These are phyloP conservation scores for Gynandropsis gynandra DNA, from an alignment of 345 rosid genomes.

Conservation along the genomic window DNA sequence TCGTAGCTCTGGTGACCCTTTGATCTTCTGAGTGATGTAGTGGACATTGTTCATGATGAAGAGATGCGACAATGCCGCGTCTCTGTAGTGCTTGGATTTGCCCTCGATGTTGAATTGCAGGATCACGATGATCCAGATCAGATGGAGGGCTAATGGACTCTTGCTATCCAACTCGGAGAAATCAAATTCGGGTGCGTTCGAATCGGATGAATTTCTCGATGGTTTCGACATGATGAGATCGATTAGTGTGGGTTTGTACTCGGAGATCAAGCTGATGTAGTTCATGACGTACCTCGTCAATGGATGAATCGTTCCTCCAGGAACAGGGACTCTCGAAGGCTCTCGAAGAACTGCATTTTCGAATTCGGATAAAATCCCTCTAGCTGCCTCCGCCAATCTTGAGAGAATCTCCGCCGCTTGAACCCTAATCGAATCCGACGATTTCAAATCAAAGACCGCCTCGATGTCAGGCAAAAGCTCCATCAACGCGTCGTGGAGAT, in stretches of 20 bases:
- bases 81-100: conserved; percentile 75
- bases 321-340: conserved; percentile 73
- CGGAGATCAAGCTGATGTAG: conserved; percentile 88
- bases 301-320: conserved; percentile 94
- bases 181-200: conserved; percentile 68
- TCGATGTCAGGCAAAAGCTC: conserved; percentile 79
- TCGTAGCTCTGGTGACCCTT: conserved; percentile 67
- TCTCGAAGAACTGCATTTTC: conserved; percentile 80
- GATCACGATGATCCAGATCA: conserved; percentile 87
- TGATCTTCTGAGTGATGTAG: conserved; percentile 78
- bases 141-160: conserved; percentile 67
- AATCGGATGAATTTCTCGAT: conserved; percentile 66
- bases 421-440: conserved; percentile 64
- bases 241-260: conserved; percentile 73
- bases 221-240: conserved; percentile 90
- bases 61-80: conserved; percentile 60
- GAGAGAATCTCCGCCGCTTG: conserved; percentile 94
- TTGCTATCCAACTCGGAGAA: conserved; percentile 65
- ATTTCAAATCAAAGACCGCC: conserved; percentile 64
- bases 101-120: conserved; percentile 78
- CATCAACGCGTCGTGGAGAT: conserved; percentile 75
- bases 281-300: conserved; percentile 97
- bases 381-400: conserved; percentile 81
- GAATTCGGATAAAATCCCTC: conserved; percentile 86
- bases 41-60: conserved; percentile 95